Conservation (phyloP, 306 rosid genomes). For the Betula pendula region DNA sequence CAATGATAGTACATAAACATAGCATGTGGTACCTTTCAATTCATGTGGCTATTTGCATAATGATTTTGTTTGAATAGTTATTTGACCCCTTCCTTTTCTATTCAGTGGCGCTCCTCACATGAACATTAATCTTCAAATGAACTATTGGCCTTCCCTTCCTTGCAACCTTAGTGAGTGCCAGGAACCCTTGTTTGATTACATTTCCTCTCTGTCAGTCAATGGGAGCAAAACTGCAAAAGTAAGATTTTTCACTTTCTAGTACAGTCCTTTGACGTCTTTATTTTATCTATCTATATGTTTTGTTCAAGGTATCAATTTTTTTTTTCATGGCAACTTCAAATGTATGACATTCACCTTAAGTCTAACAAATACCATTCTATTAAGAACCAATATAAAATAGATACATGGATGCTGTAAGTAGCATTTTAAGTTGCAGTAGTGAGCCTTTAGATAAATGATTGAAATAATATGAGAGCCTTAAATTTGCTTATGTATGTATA, state of each 20-base stretch:
- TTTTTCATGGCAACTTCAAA: not conserved
- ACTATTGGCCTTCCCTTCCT: conserved; percentile 94
- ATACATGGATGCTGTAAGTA: not conserved
- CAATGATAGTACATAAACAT: not conserved
- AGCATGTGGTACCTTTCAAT: not conserved
- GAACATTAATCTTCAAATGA: conserved; percentile 94
- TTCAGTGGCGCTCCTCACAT: conserved; percentile 95
- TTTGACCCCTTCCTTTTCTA: conserved; percentile 20
- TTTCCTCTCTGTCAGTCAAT: conserved; percentile 56
- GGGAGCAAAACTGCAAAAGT: conserved; percentile 92
- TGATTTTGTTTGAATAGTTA: conserved; percentile 19
- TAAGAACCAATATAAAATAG: not conserved
- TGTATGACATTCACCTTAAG: not conserved
- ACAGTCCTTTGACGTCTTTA: not conserved
- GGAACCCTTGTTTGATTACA: conserved; percentile 77
- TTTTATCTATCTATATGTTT: not conserved
- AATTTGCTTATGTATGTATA: not conserved
- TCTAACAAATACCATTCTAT: not conserved
- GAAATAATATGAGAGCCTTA: not conserved
- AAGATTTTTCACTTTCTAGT: conserved; percentile 26
- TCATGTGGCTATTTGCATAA: conserved; percentile 18
- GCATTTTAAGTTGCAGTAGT: not conserved
- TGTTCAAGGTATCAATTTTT: not conserved
- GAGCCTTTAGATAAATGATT: not conserved
- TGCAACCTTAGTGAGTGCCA: conserved; percentile 92